Evolutionary conservation across 305 asterid genomes (phyloP).

Genomic region (Rubia occidens): DNA sequence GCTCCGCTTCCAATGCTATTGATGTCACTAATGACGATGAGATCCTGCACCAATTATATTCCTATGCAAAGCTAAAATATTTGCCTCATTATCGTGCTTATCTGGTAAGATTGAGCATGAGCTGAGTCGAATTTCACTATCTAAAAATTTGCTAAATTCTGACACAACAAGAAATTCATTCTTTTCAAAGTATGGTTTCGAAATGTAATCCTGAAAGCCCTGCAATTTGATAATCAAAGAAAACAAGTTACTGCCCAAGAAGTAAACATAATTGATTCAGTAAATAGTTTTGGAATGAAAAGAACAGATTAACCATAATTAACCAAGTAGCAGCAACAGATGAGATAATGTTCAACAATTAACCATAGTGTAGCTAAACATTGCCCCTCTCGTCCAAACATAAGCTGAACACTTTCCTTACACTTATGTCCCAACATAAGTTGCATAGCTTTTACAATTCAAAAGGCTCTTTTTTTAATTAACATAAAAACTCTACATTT

Average conservation of each 20-base stretch:
- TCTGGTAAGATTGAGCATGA: conserved; percentile 29
- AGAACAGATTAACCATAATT: neutral
- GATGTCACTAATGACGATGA: conserved; percentile 56
- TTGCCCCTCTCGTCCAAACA: neutral
- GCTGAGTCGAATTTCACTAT: conserved; percentile 31
- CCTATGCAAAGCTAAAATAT: conserved; percentile 25
- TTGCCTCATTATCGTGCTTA: conserved; percentile 23
- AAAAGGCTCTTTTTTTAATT: neutral
- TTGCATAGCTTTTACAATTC: neutral
- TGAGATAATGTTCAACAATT: neutral
- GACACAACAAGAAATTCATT: conserved; percentile 30
- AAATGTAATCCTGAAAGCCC: conserved; percentile 34
- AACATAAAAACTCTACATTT: no score
- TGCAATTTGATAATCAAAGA: conserved; percentile 19
- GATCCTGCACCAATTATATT: conserved; percentile 76
- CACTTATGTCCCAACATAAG: no score
- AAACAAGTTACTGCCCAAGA: neutral
- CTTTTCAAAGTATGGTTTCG: conserved; percentile 41
- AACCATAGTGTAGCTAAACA: neutral
- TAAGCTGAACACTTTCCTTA: neutral
- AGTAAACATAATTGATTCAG: neutral
- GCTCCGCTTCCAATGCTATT: conserved; percentile 33
- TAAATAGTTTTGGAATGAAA: neutral
- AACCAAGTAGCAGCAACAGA: neutral
- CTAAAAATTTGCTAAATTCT: conserved; percentile 35